phyloP scores from a whole-genome alignment of 1,284 basidiomycete genomes.

The Neonothopanus nambi region DNA sequence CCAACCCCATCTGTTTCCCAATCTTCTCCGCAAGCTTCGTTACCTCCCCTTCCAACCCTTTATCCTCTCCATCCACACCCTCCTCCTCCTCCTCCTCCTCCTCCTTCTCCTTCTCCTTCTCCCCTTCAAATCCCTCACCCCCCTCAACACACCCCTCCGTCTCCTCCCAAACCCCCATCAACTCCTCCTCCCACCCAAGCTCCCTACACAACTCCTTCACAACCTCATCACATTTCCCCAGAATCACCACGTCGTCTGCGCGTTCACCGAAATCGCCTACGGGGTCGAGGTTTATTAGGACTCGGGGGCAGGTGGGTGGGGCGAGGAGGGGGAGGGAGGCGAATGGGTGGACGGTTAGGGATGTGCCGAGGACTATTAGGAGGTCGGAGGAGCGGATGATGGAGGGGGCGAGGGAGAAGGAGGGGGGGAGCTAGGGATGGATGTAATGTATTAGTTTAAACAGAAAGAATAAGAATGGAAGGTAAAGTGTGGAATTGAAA shows the following conservation, averaged over 20 bases:
- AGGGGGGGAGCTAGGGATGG: constrained; percentile 67
- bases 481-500: too few species aligned
- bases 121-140: constrained; percentile 12
- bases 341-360: constrained; percentile 79
- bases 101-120: too few species aligned
- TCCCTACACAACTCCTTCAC: constrained; percentile 56
- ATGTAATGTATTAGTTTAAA: too few species aligned
- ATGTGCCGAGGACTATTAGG: constrained; percentile 91
- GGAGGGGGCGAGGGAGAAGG: constrained; percentile 52
- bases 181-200: constrained; percentile 72
- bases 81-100: too few species aligned
- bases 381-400: constrained; percentile 72
- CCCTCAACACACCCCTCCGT: constrained; percentile 35
- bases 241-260: constrained; percentile 57
- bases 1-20: constrained; percentile 29
- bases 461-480: too few species aligned
- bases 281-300: constrained; percentile 67
- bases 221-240: constrained; percentile 70
- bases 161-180: constrained; percentile 56
- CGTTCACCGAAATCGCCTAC: constrained; percentile 61
- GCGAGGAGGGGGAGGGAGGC: constrained; percentile 61
- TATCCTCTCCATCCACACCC: too few species aligned
- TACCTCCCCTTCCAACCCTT: constrained; percentile 29
- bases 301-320: constrained; percentile 56
- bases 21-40: constrained; percentile 35